phyloP scores from a whole-genome alignment of 2,329 filamentous ascomycete species.

The Fusarium sp. region DNA sequence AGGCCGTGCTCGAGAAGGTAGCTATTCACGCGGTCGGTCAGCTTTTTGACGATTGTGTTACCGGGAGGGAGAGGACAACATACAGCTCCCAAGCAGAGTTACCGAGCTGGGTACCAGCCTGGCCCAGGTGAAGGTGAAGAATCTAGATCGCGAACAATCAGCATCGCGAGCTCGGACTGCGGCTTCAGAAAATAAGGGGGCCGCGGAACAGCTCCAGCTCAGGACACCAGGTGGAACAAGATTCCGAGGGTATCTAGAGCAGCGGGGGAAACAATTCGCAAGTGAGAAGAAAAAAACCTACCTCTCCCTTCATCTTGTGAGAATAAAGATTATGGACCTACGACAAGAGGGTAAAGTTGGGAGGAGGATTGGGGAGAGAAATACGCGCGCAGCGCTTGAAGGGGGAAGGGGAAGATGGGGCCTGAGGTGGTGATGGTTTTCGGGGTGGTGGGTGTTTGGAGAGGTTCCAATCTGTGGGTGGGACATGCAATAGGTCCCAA shows the following conservation, averaged over 20 bases:
- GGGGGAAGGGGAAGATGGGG: conserved; percentile 45
- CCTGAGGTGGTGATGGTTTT: conserved; percentile 51
- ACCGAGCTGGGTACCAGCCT: conserved; percentile 79
- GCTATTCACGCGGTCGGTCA: conserved; percentile 54
- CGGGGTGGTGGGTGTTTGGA: conserved; percentile 45
- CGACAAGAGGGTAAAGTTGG: conserved; percentile 37
- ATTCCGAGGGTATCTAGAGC: conserved; percentile 17
- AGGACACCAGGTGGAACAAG: conserved; percentile 38
- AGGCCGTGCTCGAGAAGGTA: conserved; percentile 80
- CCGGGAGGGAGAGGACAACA: conserved; percentile 52
- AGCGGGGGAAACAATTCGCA: background rate
- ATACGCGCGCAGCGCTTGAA: conserved; percentile 53
- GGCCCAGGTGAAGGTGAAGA: conserved; percentile 72
- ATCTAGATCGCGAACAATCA: conserved; percentile 56
- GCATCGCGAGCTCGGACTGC: conserved; percentile 24
- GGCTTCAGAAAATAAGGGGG: conserved; percentile 23
- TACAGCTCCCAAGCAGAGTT: conserved; percentile 83
- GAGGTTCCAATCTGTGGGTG: conserved; percentile 46
- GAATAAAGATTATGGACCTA: conserved; percentile 39
- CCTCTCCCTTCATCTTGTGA: conserved; percentile 67
- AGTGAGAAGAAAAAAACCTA: conserved; percentile 49
- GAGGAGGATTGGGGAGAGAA: conserved; percentile 41
- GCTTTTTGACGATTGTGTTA: conserved; percentile 20
- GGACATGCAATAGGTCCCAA: conserved; percentile 24
- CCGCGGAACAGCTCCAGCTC: conserved; percentile 9